Percentiles rank a stretch among this genome's conserved stretches.
phyloP scores from a whole-genome alignment of 225 moss, liverwort and hornwort genomes.

The Thuidium tamariscinum region DNA sequence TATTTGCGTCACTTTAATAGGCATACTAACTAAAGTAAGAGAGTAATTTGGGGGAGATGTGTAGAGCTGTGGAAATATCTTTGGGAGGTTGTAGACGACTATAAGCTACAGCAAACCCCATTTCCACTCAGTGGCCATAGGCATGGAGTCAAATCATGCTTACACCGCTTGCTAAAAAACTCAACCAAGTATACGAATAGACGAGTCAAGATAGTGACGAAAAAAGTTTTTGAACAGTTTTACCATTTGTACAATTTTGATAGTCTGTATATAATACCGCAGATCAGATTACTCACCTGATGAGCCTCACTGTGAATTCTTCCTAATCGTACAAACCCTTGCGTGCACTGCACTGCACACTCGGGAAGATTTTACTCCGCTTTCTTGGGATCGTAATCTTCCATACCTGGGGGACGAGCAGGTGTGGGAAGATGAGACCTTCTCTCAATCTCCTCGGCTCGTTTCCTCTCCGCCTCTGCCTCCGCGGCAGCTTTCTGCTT shows the following conservation, averaged over 20 bases:
- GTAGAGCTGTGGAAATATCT: background rate
- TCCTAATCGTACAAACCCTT: conserved; percentile 6
- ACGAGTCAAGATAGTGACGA: background rate
- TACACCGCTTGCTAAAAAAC: background rate
- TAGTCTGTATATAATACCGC: background rate
- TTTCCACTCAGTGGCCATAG: background rate
- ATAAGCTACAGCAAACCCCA: background rate
- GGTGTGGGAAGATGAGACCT: conserved; percentile 29
- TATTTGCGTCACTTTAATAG: background rate
- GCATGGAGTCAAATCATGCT: background rate
- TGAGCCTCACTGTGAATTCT: background rate
- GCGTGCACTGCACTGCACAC: background rate
- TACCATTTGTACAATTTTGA: conserved; percentile 12
- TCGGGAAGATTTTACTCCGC: background rate
- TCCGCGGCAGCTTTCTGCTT: conserved; percentile 16
- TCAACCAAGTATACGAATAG: background rate
- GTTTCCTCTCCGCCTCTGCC: conserved; percentile 28
- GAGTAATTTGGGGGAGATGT: background rate
- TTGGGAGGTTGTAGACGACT: background rate
- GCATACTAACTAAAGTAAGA: background rate
- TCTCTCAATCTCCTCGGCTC: conserved; percentile 33
- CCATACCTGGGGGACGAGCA: conserved; percentile 34
- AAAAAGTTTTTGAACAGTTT: background rate
- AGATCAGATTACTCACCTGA: background rate
- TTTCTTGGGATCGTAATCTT: conserved; percentile 25